Evolutionary conservation across 1,284 basidiomycete species (phyloP).

Genomic region (Chiua sp.): DNA sequence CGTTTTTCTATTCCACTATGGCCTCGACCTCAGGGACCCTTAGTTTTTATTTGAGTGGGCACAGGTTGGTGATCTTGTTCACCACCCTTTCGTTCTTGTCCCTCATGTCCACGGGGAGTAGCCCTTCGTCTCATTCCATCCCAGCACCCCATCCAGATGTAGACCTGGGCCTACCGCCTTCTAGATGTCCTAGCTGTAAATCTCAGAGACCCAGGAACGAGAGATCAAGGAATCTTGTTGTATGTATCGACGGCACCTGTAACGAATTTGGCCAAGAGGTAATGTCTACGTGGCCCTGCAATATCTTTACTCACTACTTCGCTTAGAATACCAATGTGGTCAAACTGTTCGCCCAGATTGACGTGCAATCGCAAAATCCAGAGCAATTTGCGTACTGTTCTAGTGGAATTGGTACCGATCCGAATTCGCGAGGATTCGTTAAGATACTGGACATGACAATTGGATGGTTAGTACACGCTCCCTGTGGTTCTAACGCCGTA

Average conservation of each 20-base stretch:
- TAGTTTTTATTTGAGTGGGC: too few species aligned
- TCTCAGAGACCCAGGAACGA: background rate
- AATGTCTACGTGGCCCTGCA: too few species aligned
- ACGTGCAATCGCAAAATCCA: conserved; percentile 7
- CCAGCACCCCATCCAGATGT: too few species aligned
- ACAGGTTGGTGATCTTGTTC: too few species aligned
- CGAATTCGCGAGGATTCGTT: conserved; percentile 10
- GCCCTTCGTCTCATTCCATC: too few species aligned
- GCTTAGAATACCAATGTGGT: conserved; percentile 36
- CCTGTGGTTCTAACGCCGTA: background rate
- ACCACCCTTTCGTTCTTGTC: too few species aligned
- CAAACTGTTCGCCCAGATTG: conserved; percentile 29
- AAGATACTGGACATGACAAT: conserved; percentile 27
- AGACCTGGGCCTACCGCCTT: background rate
- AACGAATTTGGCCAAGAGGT: background rate
- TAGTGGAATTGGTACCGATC: conserved; percentile 41
- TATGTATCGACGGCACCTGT: conserved; percentile 18
- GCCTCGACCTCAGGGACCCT: too few species aligned
- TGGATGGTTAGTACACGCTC: conserved; percentile 27
- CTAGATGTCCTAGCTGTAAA: conserved; percentile 1
- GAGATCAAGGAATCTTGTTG: conserved; percentile 11
- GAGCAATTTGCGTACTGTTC: conserved; percentile 38
- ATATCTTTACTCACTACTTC: background rate
- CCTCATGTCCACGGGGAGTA: too few species aligned
- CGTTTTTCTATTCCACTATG: too few species aligned